Evolutionary conservation across 169 alveolate species (phyloP), one percentile per base, ranked within the genome.

Genomic region (Plasmodium knowlesi): DNA sequence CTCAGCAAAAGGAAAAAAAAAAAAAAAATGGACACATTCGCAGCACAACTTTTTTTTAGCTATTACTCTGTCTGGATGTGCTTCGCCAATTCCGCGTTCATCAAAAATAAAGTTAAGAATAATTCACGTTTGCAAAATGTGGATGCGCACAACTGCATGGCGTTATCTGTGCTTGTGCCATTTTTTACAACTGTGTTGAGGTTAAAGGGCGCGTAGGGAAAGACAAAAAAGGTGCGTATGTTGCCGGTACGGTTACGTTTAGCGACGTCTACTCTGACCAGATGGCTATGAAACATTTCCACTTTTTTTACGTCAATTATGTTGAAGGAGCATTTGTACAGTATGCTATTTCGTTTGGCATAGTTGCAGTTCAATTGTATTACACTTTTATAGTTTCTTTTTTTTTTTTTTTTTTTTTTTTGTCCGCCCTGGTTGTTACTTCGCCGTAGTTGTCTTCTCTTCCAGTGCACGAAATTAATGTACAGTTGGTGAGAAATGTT

Each of bases 271-370:
- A 86, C 86, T 50, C 41, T 32, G 30, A 86, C 76, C 81, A 86
- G 6, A 76, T 86, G 93, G 37, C 37, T 86, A 54, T 86, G 86
- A 53, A 86, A 86, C 37, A 86, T 53, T 34, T 86, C 43, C 16
- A 86, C 81, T 86, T 86, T 86, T 74, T 76, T 78, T 4, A 76
- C 86, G 16, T 46, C 22, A 32, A 86, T 14, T n/a, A 86, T 86
- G 43, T 76, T 12, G 43, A 86, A 14, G 1, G 39, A 1, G 28
- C 28, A 41, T 74, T 53, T 74, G 39, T 50, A 53, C 67, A 86
- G 43, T 74, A 53, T n/a, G 32, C 81, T 86, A 5, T 12, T 74
- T 14, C 41, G 79, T 86, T 86, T 86, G 19, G 34, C 41, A 30
- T 32, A 82, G 25, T 86, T 46, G 16, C n/a, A 57, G 32, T 86